Conservation (phyloP, 2,329 filamentous ascomycete genomes). For the Clonostachys rhizophaga region DNA sequence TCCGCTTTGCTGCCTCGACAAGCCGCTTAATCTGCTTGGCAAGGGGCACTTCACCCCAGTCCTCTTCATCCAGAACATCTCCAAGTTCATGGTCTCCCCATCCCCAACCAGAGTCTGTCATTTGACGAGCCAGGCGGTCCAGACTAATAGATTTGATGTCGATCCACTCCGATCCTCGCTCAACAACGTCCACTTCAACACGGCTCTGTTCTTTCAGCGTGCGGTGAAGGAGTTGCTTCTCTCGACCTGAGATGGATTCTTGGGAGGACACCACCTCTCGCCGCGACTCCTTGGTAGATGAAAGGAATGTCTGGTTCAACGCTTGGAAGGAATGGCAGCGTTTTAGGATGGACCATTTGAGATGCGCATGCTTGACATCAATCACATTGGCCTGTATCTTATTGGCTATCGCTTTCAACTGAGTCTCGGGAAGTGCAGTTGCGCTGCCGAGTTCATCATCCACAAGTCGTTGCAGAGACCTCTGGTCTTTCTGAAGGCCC, state of each 20-base stretch:
- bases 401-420: conserved; percentile 4
- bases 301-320: conserved; percentile 23
- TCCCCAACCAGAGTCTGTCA: conserved; percentile 33
- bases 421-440: background rate
- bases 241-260: background rate
- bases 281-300: conserved; percentile 17
- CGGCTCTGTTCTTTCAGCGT: conserved; percentile 23
- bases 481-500: background rate
- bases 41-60: conserved; percentile 25
- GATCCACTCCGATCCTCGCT: conserved; percentile 26
- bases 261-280: conserved; percentile 10
- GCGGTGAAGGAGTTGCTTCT: conserved; percentile 16
- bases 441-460: background rate
- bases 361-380: conserved; percentile 9
- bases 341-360: conserved; percentile 25
- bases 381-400: conserved; percentile 15
- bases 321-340: conserved; percentile 19
- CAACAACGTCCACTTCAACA: conserved; percentile 26
- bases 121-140: conserved; percentile 27
- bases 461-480: background rate
- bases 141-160: conserved; percentile 19
- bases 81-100: conserved; percentile 28
- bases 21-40: conserved; percentile 23
- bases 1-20: conserved; percentile 25
- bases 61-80: conserved; percentile 20